Percentiles rank a stretch among this genome's conserved stretches.
phyloP scores from a whole-genome alignment of 2,329 filamentous ascomycete species.

The Fusarium sp. region DNA sequence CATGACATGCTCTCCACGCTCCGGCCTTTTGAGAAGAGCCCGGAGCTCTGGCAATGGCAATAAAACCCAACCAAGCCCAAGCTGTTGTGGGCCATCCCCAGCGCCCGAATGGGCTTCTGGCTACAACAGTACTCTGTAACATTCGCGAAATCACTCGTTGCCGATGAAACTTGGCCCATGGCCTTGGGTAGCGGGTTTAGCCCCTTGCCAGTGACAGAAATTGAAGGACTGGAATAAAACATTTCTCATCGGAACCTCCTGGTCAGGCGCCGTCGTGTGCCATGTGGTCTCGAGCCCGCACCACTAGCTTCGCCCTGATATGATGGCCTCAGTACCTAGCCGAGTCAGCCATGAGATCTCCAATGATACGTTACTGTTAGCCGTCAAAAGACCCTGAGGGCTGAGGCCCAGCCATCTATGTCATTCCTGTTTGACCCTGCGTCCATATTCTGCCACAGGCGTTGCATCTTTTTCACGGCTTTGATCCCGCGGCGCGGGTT shows the following conservation, averaged over 20 bases:
- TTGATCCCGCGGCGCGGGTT: background rate
- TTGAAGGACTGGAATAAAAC: background rate
- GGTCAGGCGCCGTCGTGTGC: slow-evolving; percentile 18
- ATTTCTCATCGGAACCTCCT: background rate
- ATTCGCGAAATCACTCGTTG: background rate
- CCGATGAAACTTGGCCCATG: background rate
- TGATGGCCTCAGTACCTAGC: slow-evolving; percentile 9
- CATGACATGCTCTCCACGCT: background rate
- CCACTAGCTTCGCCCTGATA: slow-evolving; percentile 4
- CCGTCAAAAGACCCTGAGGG: slow-evolving; percentile 21
- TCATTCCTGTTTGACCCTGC: slow-evolving; percentile 15
- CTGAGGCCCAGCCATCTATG: slow-evolving; percentile 22
- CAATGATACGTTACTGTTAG: slow-evolving; percentile 32
- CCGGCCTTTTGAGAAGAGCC: background rate
- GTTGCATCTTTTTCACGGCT: background rate
- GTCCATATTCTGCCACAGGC: background rate
- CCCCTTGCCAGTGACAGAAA: background rate
- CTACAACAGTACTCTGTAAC: background rate
- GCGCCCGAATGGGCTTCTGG: background rate
- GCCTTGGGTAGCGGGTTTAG: background rate
- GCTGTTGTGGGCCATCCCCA: slow-evolving; percentile 1
- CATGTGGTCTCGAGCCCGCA: slow-evolving; percentile 19
- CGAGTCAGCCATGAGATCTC: slow-evolving; percentile 26
- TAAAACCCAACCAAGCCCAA: background rate
- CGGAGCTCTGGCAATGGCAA: background rate